Percentiles rank a stretch among this genome's conserved stretches.
These are phyloP conservation scores for Boletus rubropictus DNA, from an alignment of 768 basidiomycete species.

Conservation along the genomic window DNA sequence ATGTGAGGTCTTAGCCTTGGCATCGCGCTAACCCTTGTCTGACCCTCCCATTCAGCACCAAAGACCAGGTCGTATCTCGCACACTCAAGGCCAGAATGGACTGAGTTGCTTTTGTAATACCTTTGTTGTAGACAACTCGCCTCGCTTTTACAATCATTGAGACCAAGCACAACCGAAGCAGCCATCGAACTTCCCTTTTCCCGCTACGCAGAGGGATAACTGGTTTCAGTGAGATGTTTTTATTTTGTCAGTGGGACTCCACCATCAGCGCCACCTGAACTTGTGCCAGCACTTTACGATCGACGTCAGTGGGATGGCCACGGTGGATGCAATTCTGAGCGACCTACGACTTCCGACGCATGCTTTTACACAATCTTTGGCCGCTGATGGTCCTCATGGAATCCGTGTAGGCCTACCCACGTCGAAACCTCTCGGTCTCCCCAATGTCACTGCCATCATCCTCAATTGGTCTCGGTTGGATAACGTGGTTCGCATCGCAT, in stretches of 20 bases:
- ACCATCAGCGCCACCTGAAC: conserved; percentile 2
- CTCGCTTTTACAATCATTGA: neutral
- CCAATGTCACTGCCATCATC: conserved; percentile 51
- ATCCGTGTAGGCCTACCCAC: conserved; percentile 11
- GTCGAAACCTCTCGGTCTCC: conserved; percentile 7
- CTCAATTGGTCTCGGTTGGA: conserved; percentile 64
- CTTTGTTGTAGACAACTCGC: conserved; percentile 18
- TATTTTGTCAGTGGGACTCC: neutral
- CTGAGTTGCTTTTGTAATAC: conserved; percentile 33
- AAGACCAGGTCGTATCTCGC: conserved; percentile 73
- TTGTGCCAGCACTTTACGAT: neutral
- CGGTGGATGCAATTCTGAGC: conserved; percentile 8
- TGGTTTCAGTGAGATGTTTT: neutral
- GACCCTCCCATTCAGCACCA: conserved; percentile 43
- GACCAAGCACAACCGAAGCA: neutral
- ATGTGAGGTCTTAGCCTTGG: conserved; percentile 57
- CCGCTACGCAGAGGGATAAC: neutral
- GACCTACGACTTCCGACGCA: conserved; percentile 13
- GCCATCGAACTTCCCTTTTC: no score
- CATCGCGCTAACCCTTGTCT: conserved; percentile 5
- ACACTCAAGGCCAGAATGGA: conserved; percentile 92
- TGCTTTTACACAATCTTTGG: conserved; percentile 8
- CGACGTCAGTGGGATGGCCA: conserved; percentile 1
- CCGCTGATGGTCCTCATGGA: neutral
- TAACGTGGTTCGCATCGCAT: conserved; percentile 54